Percentiles rank a stretch among this genome's conserved stretches.
Conservation (phyloP, 2,329 filamentous ascomycete species). For the Nigrospora oryzae region DNA sequence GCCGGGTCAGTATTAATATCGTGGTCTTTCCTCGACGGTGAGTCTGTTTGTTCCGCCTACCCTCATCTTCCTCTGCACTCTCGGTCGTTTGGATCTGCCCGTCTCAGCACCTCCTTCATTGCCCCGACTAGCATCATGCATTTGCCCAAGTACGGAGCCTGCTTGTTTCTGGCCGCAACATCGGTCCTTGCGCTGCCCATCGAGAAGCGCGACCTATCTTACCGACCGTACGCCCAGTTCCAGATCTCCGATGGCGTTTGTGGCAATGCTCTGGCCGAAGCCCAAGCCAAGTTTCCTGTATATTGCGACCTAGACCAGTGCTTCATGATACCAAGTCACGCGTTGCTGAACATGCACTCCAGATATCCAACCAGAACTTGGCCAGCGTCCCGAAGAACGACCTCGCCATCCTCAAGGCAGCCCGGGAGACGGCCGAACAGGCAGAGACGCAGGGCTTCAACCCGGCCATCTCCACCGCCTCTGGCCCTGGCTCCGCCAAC, state of each 20-base stretch:
- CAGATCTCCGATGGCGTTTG: constrained; percentile 41
- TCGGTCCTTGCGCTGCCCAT: not conserved
- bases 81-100: too few species aligned
- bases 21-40: too few species aligned
- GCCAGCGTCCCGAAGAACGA: constrained; percentile 37
- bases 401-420: constrained; percentile 40
- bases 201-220: constrained; percentile 7
- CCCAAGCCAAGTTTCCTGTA: constrained; percentile 45
- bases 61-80: too few species aligned
- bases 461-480: constrained; percentile 38
- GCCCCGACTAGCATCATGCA: too few species aligned
- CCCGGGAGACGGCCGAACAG: constrained; percentile 38
- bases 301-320: constrained; percentile 3
- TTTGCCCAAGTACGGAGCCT: too few species aligned
- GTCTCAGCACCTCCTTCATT: too few species aligned
- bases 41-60: too few species aligned
- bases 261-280: constrained; percentile 44
- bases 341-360: not conserved
- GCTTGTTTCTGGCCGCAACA: too few species aligned
- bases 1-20: too few species aligned
- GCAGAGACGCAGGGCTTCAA: constrained; percentile 48
- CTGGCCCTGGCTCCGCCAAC: constrained; percentile 16
- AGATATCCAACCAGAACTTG: constrained; percentile 35
- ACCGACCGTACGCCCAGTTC: constrained; percentile 21
- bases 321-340: not conserved